Percentiles rank a stretch among this genome's conserved stretches.
Evolutionary conservation across 1,284 basidiomycete species (phyloP).

Genomic region (Cutaneotrichosporon cavernicola): DNA sequence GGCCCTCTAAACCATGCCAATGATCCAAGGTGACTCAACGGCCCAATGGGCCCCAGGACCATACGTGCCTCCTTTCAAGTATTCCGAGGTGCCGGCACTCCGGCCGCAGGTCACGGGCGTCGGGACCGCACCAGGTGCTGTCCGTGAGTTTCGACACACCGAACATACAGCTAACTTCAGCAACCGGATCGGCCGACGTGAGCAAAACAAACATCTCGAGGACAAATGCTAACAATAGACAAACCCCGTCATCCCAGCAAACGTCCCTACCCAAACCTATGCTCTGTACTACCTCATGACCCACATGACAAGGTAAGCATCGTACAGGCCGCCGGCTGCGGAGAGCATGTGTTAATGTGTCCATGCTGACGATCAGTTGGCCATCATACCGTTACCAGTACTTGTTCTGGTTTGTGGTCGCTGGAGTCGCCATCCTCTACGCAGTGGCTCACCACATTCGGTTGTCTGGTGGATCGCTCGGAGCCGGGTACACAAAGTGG

Average conservation of each 20-base stretch:
- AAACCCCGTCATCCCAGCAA: constrained; percentile 15
- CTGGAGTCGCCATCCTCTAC: constrained; percentile 38
- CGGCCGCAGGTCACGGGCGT: neutral
- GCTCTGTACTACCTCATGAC: constrained; percentile 43
- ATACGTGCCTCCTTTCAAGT: constrained; percentile 6
- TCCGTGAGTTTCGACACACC: neutral
- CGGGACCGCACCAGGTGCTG: neutral
- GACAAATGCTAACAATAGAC: neutral
- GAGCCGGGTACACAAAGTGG: constrained; percentile 43
- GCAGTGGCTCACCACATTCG: constrained; percentile 47
- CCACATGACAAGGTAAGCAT: constrained; percentile 49
- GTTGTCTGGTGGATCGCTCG: constrained; percentile 39
- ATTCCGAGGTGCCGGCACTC: neutral
- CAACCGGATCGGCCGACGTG: neutral
- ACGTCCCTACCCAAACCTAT: constrained; percentile 24
- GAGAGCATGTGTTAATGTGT: neutral
- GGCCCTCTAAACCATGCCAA: neutral
- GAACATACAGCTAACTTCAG: neutral
- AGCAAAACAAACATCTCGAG: neutral
- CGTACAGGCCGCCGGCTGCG: no score
- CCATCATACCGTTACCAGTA: constrained; percentile 51
- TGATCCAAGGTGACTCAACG: constrained; percentile 5
- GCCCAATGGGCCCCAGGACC: neutral
- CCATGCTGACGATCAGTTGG: constrained; percentile 24
- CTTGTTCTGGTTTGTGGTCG: constrained; percentile 46